Conservation (phyloP, 2,329 filamentous ascomycete species). For the Alternaria solani region DNA sequence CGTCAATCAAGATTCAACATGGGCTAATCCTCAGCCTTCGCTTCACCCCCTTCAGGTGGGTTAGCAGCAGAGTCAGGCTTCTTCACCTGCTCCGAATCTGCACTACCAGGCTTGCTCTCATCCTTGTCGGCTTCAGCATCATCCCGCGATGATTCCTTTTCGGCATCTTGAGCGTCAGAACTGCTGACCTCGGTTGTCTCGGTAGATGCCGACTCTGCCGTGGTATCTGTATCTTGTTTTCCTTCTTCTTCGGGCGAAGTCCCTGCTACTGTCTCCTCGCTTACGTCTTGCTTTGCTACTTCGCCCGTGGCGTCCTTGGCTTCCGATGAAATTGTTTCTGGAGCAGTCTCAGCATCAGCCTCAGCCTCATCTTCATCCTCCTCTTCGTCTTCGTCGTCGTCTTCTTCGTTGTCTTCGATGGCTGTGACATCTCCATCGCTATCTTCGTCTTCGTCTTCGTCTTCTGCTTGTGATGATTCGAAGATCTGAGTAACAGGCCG, state of each 20-base stretch:
- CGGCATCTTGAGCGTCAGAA: neutral
- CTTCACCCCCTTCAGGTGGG: slow-evolving; percentile 12
- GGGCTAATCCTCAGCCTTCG: slow-evolving; percentile 13
- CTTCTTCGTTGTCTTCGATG: slow-evolving; percentile 26
- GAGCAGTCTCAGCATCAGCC: slow-evolving; percentile 26
- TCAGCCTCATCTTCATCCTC: slow-evolving; percentile 20
- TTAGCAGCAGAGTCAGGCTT: slow-evolving; percentile 17
- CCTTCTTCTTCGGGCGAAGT: slow-evolving; percentile 17
- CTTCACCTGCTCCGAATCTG: slow-evolving; percentile 26
- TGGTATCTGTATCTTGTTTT: slow-evolving; percentile 13
- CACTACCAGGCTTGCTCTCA: neutral
- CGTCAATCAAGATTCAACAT: slow-evolving; percentile 1
- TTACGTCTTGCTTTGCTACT: slow-evolving; percentile 31
- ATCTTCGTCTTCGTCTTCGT: slow-evolving; percentile 13
- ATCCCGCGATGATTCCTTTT: slow-evolving; percentile 8
- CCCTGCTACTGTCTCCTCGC: slow-evolving; percentile 22
- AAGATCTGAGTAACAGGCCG: slow-evolving; percentile 30
- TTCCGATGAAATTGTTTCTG: slow-evolving; percentile 25
- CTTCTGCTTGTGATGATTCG: slow-evolving; percentile 23
- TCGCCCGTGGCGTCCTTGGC: slow-evolving; percentile 18
- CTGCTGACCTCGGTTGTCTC: slow-evolving; percentile 11
- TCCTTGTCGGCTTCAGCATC: slow-evolving; percentile 11
- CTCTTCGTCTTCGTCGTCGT: slow-evolving; percentile 19
- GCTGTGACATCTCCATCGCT: slow-evolving; percentile 19
- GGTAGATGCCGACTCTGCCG: slow-evolving; percentile 10